A percentile compares a stretch with the other conserved stretches of the same genome.
Evolutionary conservation across 495 filamentous ascomycete genomes (phyloP).

Genomic region (Penicillium steckii): DNA sequence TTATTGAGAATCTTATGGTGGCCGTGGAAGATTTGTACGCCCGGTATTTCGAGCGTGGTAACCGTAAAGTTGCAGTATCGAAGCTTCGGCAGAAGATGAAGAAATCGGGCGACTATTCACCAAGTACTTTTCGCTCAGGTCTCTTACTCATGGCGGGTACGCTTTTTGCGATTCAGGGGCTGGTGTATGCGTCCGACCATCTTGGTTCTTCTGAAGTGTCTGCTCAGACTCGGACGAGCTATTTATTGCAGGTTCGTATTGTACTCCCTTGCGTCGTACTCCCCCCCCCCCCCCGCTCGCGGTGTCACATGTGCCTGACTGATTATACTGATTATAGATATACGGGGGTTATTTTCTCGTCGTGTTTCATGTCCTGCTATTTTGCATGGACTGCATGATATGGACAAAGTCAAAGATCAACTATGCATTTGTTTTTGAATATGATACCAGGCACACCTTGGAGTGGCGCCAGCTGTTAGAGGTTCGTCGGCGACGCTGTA

Average conservation of each 20-base stretch:
- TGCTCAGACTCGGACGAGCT: conserved; percentile 59
- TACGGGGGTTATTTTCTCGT: conserved; percentile 84
- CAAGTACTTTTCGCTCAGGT: conserved; percentile 74
- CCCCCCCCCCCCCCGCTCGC: neutral
- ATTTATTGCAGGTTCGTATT: conserved; percentile 65
- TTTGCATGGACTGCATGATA: conserved; percentile 74
- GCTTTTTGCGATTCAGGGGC: conserved; percentile 71
- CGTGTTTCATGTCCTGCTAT: conserved; percentile 69
- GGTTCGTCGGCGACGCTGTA: conserved; percentile 31
- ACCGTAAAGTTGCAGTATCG: conserved; percentile 82
- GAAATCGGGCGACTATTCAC: conserved; percentile 66
- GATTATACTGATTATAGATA: conserved; percentile 57
- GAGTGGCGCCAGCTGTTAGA: conserved; percentile 90
- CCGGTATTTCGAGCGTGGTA: conserved; percentile 86
- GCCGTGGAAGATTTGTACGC: conserved; percentile 88
- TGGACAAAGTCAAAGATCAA: conserved; percentile 87
- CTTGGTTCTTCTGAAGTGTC: conserved; percentile 45
- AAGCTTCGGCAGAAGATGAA: conserved; percentile 73
- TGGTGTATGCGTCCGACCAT: conserved; percentile 63
- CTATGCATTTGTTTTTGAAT: conserved; percentile 95
- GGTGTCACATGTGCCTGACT: conserved; percentile 23
- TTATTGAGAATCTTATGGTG: conserved; percentile 72
- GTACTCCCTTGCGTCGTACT: conserved; percentile 16
- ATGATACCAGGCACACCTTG: conserved; percentile 77
- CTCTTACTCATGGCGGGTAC: conserved; percentile 71